Percentiles rank a stretch among this genome's conserved stretches.
phyloP scores from a whole-genome alignment of 495 filamentous ascomycete species.

The Mycothermus thermophilus region DNA sequence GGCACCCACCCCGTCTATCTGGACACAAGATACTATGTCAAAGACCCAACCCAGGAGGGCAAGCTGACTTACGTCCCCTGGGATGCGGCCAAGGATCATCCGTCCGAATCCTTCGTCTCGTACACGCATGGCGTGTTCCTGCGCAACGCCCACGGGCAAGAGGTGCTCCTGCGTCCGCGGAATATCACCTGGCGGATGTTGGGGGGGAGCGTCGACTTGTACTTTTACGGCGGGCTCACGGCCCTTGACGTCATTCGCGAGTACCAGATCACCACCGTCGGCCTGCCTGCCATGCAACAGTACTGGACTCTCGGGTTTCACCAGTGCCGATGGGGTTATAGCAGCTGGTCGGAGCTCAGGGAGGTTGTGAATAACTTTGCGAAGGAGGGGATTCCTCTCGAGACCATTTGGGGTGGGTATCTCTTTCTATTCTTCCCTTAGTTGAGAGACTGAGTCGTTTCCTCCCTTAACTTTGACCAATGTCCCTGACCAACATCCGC shows the following conservation, averaged over 20 bases:
- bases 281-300: conserved; percentile 67
- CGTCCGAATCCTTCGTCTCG: conserved; percentile 41
- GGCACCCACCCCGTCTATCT: conserved; percentile 73
- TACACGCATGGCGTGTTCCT: conserved; percentile 76
- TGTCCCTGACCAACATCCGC: no score
- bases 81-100: conserved; percentile 31
- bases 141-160: conserved; percentile 65
- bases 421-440: not conserved
- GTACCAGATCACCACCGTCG: conserved; percentile 56
- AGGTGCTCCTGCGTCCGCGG: conserved; percentile 49
- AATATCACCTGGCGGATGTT: conserved; percentile 69
- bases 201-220: conserved; percentile 70
- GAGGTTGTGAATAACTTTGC: conserved; percentile 69
- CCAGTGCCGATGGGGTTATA: conserved; percentile 74
- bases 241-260: conserved; percentile 56
- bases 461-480: not conserved
- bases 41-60: conserved; percentile 37
- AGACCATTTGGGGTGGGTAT: conserved; percentile 52
- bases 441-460: no score
- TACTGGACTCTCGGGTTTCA: conserved; percentile 84
- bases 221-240: conserved; percentile 63
- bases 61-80: conserved; percentile 39
- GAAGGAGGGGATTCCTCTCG: conserved; percentile 58
- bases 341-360: conserved; percentile 57
- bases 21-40: conserved; percentile 61